Evolutionary conservation across 805 yeast genomes (phyloP).

Genomic region (Myxozyma vanderwaltii): DNA sequence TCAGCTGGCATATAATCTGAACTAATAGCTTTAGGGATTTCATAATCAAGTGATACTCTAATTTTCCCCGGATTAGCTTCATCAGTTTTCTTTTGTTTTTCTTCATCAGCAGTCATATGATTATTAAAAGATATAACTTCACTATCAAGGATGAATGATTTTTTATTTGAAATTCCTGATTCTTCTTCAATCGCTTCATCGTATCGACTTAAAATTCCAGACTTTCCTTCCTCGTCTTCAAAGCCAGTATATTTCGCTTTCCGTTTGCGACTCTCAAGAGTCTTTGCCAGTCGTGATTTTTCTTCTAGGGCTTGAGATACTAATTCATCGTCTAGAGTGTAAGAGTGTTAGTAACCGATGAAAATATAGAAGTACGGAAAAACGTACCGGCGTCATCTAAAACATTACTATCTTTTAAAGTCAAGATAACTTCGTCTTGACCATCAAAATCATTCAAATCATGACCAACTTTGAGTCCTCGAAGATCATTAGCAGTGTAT

Average conservation of each 20-base stretch:
- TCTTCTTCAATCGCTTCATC: slow-evolving; percentile 37
- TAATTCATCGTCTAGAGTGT: slow-evolving; percentile 44
- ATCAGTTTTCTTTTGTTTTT: neutral
- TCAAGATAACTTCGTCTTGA: slow-evolving; percentile 52
- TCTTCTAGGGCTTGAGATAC: slow-evolving; percentile 48
- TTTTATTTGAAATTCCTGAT: slow-evolving; percentile 30
- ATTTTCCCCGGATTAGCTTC: slow-evolving; percentile 12
- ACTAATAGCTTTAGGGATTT: slow-evolving; percentile 26
- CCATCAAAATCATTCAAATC: slow-evolving; percentile 47
- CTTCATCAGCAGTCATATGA: neutral
- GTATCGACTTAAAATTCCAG: slow-evolving; percentile 28
- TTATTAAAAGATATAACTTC: slow-evolving; percentile 17
- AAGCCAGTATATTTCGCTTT: slow-evolving; percentile 31
- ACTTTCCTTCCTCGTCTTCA: slow-evolving; percentile 38
- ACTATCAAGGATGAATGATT: slow-evolving; percentile 29
- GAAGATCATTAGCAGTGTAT: slow-evolving; percentile 41
- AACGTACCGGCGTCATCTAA: slow-evolving; percentile 43
- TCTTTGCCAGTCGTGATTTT: slow-evolving; percentile 40
- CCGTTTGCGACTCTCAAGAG: slow-evolving; percentile 30
- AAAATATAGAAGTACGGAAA: slow-evolving; percentile 32
- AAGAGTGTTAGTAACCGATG: neutral
- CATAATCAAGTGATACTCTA: slow-evolving; percentile 38
- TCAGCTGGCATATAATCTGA: slow-evolving; percentile 42
- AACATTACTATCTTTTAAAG: slow-evolving; percentile 55
- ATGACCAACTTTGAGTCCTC: slow-evolving; percentile 52